Conservation (phyloP, 352 stramenopile species). For the Aphanomyces invadans region DNA sequence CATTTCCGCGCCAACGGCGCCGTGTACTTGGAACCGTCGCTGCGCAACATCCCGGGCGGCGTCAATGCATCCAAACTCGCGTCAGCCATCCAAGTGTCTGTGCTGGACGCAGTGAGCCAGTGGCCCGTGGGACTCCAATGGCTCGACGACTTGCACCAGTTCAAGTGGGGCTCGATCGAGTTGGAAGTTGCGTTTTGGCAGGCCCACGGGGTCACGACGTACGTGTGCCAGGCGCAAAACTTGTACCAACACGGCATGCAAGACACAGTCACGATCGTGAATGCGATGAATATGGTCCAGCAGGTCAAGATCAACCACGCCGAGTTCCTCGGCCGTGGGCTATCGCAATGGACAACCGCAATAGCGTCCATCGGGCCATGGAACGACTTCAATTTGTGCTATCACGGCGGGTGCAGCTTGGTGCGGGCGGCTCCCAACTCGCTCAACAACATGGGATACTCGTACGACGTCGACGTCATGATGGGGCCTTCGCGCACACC, state of each 20-base stretch:
- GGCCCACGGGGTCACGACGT: not conserved
- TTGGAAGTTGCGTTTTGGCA: constrained; percentile 8
- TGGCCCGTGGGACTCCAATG: not conserved
- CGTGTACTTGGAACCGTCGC: not conserved
- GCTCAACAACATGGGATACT: not conserved
- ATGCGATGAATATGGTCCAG: not conserved
- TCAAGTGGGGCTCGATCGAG: not conserved
- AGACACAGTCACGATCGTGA: not conserved
- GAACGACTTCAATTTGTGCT: not conserved
- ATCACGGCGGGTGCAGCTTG: not conserved
- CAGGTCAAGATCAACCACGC: not conserved
- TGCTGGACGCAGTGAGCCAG: not conserved
- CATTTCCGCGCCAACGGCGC: not conserved
- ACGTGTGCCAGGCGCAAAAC: constrained; percentile 2
- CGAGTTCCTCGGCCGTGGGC: not conserved
- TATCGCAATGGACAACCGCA: not conserved
- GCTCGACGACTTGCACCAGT: not conserved
- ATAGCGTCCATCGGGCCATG: not conserved
- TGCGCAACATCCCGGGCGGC: not conserved
- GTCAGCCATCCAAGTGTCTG: not conserved
- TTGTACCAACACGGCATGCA: not conserved
- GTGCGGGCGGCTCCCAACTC: not conserved
- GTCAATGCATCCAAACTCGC: not conserved
- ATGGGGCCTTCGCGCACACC: not conserved
- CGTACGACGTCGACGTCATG: not conserved